A percentile compares a stretch with the other conserved stretches of the same genome.
These are phyloP conservation scores for Magnolia officinalis DNA, from an alignment of 164 flowering plant genomes.

Conservation along the genomic window DNA sequence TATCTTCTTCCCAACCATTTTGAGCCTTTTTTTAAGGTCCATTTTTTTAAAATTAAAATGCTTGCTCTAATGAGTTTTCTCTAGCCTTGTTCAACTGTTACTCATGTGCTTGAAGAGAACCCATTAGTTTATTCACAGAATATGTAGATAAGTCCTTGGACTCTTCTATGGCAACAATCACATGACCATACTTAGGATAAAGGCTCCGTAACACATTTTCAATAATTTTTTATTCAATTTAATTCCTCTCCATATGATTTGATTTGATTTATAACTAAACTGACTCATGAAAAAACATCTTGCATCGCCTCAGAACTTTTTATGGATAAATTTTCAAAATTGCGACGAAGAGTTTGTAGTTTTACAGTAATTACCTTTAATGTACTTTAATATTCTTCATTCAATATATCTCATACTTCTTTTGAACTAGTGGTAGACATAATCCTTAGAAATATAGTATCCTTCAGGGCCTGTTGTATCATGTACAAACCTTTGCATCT, in stretches of 20 bases:
- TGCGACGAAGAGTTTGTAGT: background rate
- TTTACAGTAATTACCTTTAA: background rate
- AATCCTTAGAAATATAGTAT: background rate
- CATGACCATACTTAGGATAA: slow-evolving; percentile 14
- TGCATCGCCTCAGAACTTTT: background rate
- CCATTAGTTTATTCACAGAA: slow-evolving; percentile 9
- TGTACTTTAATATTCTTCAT: background rate
- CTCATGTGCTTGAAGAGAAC: slow-evolving; percentile 12
- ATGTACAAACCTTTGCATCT: background rate
- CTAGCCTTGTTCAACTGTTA: background rate
- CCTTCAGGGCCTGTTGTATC: background rate
- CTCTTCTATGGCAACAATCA: slow-evolving; percentile 8
- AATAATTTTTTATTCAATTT: slow-evolving; percentile 11
- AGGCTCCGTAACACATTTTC: slow-evolving; percentile 8
- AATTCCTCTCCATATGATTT: slow-evolving; percentile 3
- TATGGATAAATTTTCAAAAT: background rate
- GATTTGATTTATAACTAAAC: slow-evolving; percentile 4
- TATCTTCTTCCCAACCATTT: too few relatives aligned
- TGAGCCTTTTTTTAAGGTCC: background rate
- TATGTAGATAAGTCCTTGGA: slow-evolving; percentile 3
- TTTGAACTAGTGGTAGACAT: background rate
- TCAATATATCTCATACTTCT: background rate
- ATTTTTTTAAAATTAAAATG: background rate
- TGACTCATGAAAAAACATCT: background rate
- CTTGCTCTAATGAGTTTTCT: slow-evolving; percentile 3